Base-by-base conservation (phyloP, 441 rosid species). In the Heliophila coronopifolia region DNA sequence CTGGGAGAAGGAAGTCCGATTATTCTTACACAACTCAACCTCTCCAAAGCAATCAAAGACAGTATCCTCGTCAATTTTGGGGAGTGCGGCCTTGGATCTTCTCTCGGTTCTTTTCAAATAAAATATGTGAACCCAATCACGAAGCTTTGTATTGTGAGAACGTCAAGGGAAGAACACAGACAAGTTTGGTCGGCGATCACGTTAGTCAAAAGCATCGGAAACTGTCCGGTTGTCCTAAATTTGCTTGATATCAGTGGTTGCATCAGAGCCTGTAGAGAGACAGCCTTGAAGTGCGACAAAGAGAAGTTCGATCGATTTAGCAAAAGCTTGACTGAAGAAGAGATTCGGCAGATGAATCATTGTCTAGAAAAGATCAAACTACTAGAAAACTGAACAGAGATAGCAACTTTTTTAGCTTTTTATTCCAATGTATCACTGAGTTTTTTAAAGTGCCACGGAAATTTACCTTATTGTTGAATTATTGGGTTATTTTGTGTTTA, bases 111-210 rank as follows among this genome's bases (percentile, higher is more conserved):
- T 0, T 66, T 84, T 42, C 86, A 81, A 30, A 87, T 90, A 20
- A 84, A 82, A 47, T 80, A 83, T 62, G 76, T 81, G 56, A 86
- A 90, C 58, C 85, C 86, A 2, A 63, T 78, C 26, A 86, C 94
- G 6, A 90, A 83, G 72, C 35, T 81, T 2, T 78, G 82, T 30
- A 70, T 90, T 5, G 63, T 90, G 27, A 73, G 95, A 77, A 65
- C 78, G 11, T 77, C 87, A 1, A 68, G 89, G 45, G 94, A 81
- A 10, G 83, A 79, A 12, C 69, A 78, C 59, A 80, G 67, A 64
- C 76, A 76, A 36, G 83, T 86, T 26, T 83, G 94, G 89, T 71
- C 78, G 10, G 88, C 94, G 4, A 76, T 81, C 33, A 86, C 82
- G 54, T 50, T 81, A 79, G 77, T 83, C 32, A 78, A 70, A 37